A percentile compares a stretch with the other conserved stretches of the same genome.
Conservation (phyloP, 1,284 basidiomycete genomes). For the Gymnopus androsaceus region DNA sequence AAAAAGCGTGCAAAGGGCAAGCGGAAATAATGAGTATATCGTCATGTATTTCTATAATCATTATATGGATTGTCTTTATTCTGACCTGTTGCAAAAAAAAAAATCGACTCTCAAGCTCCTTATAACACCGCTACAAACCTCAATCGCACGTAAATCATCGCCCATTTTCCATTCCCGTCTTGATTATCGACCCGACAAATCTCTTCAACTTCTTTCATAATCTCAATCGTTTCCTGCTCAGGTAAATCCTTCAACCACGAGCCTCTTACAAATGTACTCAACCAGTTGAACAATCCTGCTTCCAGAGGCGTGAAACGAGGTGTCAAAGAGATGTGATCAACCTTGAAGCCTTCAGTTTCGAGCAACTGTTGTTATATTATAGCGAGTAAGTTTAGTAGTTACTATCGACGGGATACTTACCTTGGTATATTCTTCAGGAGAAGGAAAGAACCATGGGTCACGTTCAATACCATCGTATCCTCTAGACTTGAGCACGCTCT, state of each 20-base stretch:
- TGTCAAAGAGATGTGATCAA: constrained; percentile 57
- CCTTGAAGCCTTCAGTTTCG: constrained; percentile 53
- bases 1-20: constrained; percentile 45
- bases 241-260: constrained; percentile 54
- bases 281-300: constrained; percentile 68
- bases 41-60: neutral
- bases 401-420: constrained; percentile 35
- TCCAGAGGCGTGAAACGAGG: constrained; percentile 72
- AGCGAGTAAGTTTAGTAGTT: neutral
- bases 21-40: constrained; percentile 26
- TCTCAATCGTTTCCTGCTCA: constrained; percentile 54
- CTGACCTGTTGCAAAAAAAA: too few relatives aligned
- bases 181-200: constrained; percentile 61
- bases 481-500: constrained; percentile 53
- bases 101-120: too few relatives aligned
- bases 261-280: constrained; percentile 64
- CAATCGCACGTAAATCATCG: constrained; percentile 72
- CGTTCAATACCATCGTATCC: constrained; percentile 58
- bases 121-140: constrained; percentile 48
- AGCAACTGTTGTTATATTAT: constrained; percentile 49
- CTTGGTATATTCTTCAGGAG: constrained; percentile 60
- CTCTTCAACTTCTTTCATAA: constrained; percentile 62
- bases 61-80: too few relatives aligned
- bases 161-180: constrained; percentile 62
- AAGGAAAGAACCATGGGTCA: constrained; percentile 88